These are phyloP conservation scores for Fragosphaeria purpurea DNA, from an alignment of 2,329 filamentous ascomycete species.

Conservation along the genomic window DNA sequence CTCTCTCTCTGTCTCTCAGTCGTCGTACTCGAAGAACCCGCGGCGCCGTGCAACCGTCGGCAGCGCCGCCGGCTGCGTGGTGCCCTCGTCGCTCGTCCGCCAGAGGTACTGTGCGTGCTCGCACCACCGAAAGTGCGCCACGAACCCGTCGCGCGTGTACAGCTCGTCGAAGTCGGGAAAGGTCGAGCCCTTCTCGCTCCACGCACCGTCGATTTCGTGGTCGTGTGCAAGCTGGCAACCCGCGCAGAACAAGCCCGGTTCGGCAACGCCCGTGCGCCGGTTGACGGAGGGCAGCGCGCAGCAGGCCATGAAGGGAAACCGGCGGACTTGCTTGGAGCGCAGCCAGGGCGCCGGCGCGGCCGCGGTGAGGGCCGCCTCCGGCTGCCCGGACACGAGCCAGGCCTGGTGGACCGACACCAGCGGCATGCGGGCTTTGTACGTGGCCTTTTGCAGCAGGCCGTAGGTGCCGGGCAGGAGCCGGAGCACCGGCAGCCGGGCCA, in stretches of 20 bases:
- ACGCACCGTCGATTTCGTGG: conserved; percentile 13
- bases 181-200: too few relatives aligned
- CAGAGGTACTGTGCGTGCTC: conserved; percentile 23
- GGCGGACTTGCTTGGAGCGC: too few relatives aligned
- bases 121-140: conserved; percentile 25
- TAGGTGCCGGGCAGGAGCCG: conserved; percentile 21
- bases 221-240: conserved; percentile 22
- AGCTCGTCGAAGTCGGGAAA: conserved; percentile 14
- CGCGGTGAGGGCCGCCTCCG: conserved; percentile 10
- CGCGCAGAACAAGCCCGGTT: conserved; percentile 22
- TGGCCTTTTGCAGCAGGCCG: conserved; percentile 8
- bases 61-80: conserved; percentile 13
- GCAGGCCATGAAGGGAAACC: conserved; percentile 18
- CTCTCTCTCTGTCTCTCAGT: too few relatives aligned
- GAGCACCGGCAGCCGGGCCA: conserved; percentile 16
- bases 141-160: conserved; percentile 21
- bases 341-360: conserved; percentile 3
- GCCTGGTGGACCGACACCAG: too few relatives aligned
- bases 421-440: conserved; percentile 11
- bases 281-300: conserved; percentile 21
- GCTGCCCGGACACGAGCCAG: background rate
- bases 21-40: too few relatives aligned
- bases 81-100: conserved; percentile 14
- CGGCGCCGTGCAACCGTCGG: conserved; percentile 2
- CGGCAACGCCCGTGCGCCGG: conserved; percentile 15